Evolutionary conservation across 139 green algal genomes (phyloP), one percentile per base, ranked within the genome.

Genomic region (Coelastrella sp.): DNA sequence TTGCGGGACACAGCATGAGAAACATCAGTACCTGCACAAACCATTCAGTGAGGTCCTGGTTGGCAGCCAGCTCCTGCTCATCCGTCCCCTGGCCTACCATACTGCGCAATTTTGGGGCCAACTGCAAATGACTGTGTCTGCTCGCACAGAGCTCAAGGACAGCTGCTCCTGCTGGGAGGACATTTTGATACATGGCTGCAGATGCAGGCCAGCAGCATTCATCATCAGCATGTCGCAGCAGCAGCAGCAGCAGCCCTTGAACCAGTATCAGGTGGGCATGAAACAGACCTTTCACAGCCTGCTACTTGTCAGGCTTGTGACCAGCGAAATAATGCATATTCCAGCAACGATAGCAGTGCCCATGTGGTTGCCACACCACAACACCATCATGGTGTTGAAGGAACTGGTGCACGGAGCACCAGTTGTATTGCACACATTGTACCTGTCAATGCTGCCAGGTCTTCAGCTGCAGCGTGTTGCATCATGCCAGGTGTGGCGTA

Each of bases 91-190:
- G 84, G 7, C 90, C 90, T 60, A 80, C 59, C 59, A 92, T 11
- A 7, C 24, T 49, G 8, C 22, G 12, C 22, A 58, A 27, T 25
- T 80, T 22, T 49, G 87, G 60, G n/a, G 8, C 59, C 7, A 49
- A 7, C 7, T 73, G 84, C 65, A 92, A 60, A 49, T 92, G 90
- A 76, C 84, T 91, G 66, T 91, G 27, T 12, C n/a, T 7, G 60
- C 19, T 57, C 27, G 73, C 68, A 75, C 90, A 92, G n/a, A 92
- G 84, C 75, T 92, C 90, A 56, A 92, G 90, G 61, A 92, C 83
- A 7, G 57, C 24, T 25, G 22, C 7, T 12, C 72, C 72, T 20
- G n/a, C 65, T 7, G 15, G 27, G 25, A 89, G 84, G 6, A 89
- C 0, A 0, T 14, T 8, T 8, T 9, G 14, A 12, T 89, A 89